Evolutionary conservation across 768 basidiomycete species (phyloP), one percentile per base, ranked within the genome.

Genomic region (Mrakia gelida): DNA sequence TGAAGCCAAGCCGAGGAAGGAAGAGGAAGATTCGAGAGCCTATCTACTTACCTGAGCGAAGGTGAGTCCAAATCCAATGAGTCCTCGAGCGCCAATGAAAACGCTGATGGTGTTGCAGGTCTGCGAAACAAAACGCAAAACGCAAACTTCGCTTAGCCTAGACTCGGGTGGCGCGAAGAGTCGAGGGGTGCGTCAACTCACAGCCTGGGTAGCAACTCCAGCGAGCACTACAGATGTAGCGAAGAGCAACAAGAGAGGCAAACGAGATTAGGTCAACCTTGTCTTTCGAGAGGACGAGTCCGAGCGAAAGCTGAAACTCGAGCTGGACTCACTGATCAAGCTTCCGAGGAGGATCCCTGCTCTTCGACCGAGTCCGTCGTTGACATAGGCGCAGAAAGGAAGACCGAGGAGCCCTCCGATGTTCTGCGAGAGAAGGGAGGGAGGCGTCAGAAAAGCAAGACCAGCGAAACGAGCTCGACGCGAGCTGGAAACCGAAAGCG

Each of bases 301-400:
- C 41, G 41, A 5, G 41, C 8, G 30, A 32, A 67, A 32, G 28
- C 30, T 10, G 3, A 21, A 11, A 11, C 28, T 6, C 11, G 9
- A 67, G 32, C 6, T 26, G 2, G 67, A 70, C 67, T 70, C 18
- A 70, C 67, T 92, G 82, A 92, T 88, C n/a, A 82, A 32, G 10
- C 91, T 90, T 75, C 92, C 92, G 28, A 92, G 79, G 84, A 90
- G 89, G 49, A 92, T 88, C 26, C 91, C 87, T 3, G 83, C 83
- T 43, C 90, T 88, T 81, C 92, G 91, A 71, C 92, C 92, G 73
- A 92, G 82, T 65, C 88, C 88, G 82, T 93, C 92, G 32, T 91
- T 89, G 67, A 79, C 43, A 61, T 61, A 75, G 23, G 78, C 45
- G 32, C 52, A 87, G 82, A 92, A 88, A 43, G 91, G 91, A 82